phyloP scores from a whole-genome alignment of 495 filamentous ascomycete species.

The Hypoxylon subgilvum region DNA sequence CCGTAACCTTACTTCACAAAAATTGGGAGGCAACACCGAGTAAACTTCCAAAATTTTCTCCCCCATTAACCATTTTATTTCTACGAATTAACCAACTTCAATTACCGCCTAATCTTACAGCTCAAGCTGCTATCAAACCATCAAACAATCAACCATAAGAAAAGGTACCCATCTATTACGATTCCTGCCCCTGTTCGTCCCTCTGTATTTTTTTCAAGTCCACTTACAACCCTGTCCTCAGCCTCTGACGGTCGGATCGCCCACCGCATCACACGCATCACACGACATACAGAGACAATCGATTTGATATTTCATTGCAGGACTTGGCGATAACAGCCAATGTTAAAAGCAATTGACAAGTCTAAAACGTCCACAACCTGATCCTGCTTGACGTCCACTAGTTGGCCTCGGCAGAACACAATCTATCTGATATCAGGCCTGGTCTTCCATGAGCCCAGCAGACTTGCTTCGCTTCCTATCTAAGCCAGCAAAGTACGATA shows the following conservation, averaged over 20 bases:
- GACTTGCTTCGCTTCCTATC: slow-evolving; percentile 94
- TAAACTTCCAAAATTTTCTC: too few relatives aligned
- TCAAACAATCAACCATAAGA: not conserved
- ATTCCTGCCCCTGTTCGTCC: slow-evolving; percentile 5
- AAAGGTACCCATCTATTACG: not conserved
- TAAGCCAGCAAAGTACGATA: slow-evolving; percentile 88
- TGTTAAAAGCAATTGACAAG: slow-evolving; percentile 17
- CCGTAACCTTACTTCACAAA: too few relatives aligned
- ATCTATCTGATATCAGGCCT: slow-evolving; percentile 15
- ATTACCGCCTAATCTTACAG: too few relatives aligned
- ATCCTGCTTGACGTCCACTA: slow-evolving; percentile 17
- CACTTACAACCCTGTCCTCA: not conserved
- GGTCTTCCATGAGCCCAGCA: slow-evolving; percentile 81
- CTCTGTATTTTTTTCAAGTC: not conserved
- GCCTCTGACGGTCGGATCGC: slow-evolving; percentile 2
- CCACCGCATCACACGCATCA: slow-evolving; percentile 20
- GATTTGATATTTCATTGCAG: slow-evolving; percentile 19
- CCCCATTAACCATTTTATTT: too few relatives aligned
- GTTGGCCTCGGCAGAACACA: slow-evolving; percentile 22
- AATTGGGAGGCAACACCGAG: too few relatives aligned
- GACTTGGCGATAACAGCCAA: slow-evolving; percentile 37
- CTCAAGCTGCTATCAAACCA: too few relatives aligned
- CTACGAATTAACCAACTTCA: too few relatives aligned
- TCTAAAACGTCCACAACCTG: slow-evolving; percentile 7
- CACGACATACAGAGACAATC: slow-evolving; percentile 23